Evolutionary conservation across 371 early-diverging fungal genomes (phyloP).

Genomic region (Conidiobolus incongruus): DNA sequence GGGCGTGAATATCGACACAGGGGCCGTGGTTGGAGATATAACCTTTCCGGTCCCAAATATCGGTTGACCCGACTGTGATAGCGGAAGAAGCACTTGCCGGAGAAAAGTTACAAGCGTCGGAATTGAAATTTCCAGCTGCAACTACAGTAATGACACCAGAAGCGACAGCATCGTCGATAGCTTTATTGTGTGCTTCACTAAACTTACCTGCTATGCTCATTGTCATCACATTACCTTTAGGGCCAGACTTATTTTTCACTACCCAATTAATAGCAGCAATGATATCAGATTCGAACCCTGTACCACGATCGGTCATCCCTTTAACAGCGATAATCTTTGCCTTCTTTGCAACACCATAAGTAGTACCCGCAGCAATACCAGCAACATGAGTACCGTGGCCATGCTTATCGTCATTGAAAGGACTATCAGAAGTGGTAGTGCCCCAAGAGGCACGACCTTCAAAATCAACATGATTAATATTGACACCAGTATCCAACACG

Average conservation of each 20-base stretch:
- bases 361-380: conserved; percentile 76
- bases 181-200: conserved; percentile 23
- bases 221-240: conserved; percentile 23
- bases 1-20: conserved; percentile 40
- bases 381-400: conserved; percentile 74
- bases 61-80: conserved; percentile 39
- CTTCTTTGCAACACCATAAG: conserved; percentile 80
- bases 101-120: conserved; percentile 27
- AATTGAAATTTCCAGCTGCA: conserved; percentile 35
- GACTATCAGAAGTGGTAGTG: conserved; percentile 29
- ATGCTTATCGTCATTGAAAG: conserved; percentile 12
- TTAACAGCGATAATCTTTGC: conserved; percentile 83
- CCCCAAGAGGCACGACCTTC: conserved; percentile 61
- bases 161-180: conserved; percentile 10
- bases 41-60: conserved; percentile 24
- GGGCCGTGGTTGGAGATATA: conserved; percentile 44
- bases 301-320: conserved; percentile 34
- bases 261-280: conserved; percentile 8
- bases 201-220: conserved; percentile 49
- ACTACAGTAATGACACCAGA: conserved; percentile 24
- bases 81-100: conserved; percentile 24
- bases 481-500: conserved; percentile 53
- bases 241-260: neutral
- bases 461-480: conserved; percentile 51
- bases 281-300: conserved; percentile 7